Evolutionary conservation across 352 stramenopile species (phyloP).

Genomic region (Globisporangium cylindrosporum): DNA sequence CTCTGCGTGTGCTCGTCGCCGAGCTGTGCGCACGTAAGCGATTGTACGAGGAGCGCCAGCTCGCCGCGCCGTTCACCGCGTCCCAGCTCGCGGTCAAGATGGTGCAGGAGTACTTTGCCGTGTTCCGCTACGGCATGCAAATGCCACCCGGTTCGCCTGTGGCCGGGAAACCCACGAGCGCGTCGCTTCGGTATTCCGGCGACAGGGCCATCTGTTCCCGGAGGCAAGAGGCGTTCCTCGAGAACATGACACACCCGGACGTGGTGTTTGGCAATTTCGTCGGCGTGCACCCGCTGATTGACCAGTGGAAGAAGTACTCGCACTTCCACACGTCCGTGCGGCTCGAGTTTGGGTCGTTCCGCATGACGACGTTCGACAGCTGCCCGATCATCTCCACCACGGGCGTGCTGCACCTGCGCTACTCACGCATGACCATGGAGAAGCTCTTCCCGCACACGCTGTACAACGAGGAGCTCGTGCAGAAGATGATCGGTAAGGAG

Average conservation of each 20-base stretch:
- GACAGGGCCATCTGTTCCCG: background rate
- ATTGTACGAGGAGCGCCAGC: constrained; percentile 18
- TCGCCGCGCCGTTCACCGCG: constrained; percentile 17
- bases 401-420: constrained; percentile 40
- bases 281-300: constrained; percentile 21
- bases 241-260: constrained; percentile 23
- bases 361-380: constrained; percentile 22
- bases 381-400: constrained; percentile 24
- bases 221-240: constrained; percentile 29
- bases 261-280: constrained; percentile 22
- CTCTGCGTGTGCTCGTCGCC: constrained; percentile 25
- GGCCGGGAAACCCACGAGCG: background rate
- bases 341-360: constrained; percentile 23
- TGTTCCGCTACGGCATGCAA: constrained; percentile 31
- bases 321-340: constrained; percentile 30
- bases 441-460: constrained; percentile 41
- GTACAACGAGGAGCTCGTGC: constrained; percentile 35
- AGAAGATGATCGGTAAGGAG: constrained; percentile 42
- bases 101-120: constrained; percentile 36
- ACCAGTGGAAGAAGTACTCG: constrained; percentile 30
- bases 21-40: constrained; percentile 21
- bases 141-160: background rate
- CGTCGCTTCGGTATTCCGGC: background rate
- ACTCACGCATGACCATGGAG: constrained; percentile 44
- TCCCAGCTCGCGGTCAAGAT: constrained; percentile 23